Percentiles rank a stretch among this genome's conserved stretches.
These are phyloP conservation scores for Tulasnella sp. DNA, from an alignment of 768 basidiomycete genomes.

Conservation along the genomic window DNA sequence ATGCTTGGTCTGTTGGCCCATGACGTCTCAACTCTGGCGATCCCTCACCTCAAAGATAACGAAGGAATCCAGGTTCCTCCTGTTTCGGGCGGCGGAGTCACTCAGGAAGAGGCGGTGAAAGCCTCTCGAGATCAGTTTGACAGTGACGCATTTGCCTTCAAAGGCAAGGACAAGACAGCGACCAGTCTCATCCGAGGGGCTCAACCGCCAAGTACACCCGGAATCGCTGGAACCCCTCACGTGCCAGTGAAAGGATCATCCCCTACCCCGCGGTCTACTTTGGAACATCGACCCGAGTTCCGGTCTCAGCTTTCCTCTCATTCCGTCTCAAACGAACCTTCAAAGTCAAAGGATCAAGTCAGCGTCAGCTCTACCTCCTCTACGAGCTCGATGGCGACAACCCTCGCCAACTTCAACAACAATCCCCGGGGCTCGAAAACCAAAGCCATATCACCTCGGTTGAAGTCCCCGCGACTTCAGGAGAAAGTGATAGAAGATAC, in stretches of 20 bases:
- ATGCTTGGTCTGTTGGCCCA: conserved; percentile 89
- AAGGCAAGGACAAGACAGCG: conserved; percentile 24
- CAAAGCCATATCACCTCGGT: neutral
- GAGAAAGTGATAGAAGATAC: neutral
- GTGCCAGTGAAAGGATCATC: conserved; percentile 18
- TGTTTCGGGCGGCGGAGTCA: neutral
- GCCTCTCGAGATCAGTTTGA: conserved; percentile 50
- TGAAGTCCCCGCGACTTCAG: neutral
- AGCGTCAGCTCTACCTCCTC: neutral
- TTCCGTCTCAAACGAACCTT: neutral
- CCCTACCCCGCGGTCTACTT: neutral
- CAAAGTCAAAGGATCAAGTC: neutral
- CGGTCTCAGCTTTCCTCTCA: conserved; percentile 1
- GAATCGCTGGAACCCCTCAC: conserved; percentile 31
- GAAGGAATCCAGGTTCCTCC: neutral
- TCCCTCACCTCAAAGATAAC: conserved; percentile 58
- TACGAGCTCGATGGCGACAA: conserved; percentile 1
- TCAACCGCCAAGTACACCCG: conserved; percentile 22
- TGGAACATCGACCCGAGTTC: neutral
- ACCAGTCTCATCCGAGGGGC: conserved; percentile 15
- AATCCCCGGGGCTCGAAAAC: neutral
- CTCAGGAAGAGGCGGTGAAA: neutral
- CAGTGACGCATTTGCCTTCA: conserved; percentile 50
- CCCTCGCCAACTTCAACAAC: conserved; percentile 2
- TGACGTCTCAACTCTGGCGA: conserved; percentile 80